Evolutionary conservation across 495 filamentous ascomycete species (phyloP), one percentile per base, ranked within the genome.

Genomic region (Trichoderma asperelloides): DNA sequence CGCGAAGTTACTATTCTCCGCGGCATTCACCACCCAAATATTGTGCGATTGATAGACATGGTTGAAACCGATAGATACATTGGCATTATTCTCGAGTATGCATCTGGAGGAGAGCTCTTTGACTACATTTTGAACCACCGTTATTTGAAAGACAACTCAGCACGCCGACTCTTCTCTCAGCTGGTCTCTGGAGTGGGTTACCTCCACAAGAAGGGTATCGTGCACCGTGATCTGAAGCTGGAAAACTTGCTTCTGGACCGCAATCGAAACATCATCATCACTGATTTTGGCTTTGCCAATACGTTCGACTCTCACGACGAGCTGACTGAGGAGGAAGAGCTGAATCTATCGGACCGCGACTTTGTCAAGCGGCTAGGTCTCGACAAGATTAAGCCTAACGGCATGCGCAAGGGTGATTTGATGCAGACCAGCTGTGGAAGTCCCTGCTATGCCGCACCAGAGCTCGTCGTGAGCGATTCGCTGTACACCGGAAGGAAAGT

Each of bases 261-360:
- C 23, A 97, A 99, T 71, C 87, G 91, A 57, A 99, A 99, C 78
- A 97, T 99, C 74, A 98, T 99, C 79, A 98, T 99, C 76, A 98
- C 95, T 0, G 95, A 99, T 78, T 99, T 99, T 76, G 95, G 95
- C 4, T 99, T 99, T 77, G 95, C 95, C 62, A 99, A 99, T 75
- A 98, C 92, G 4, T 99, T 99, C 74, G 88, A 96, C 74, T 87
- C 95, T 1, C 74, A 79, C 37, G 96, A 98, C 74, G 93, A 96
- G 74, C 81, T 99, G 30, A 87, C 85, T 5, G 92, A 96, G 65
- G 93, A 96, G 67, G 88, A 97, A 68, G 96, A 98, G 78, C 84
- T 92, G 74, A 93, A 90, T 68, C 77, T 98, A 60, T 85, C 87
- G 13, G 91, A 95, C 72, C 87, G 89, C 68, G 91, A 96, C 15